Conservation (phyloP, 1,139 yeast genomes). For the Diutina sp. region DNA sequence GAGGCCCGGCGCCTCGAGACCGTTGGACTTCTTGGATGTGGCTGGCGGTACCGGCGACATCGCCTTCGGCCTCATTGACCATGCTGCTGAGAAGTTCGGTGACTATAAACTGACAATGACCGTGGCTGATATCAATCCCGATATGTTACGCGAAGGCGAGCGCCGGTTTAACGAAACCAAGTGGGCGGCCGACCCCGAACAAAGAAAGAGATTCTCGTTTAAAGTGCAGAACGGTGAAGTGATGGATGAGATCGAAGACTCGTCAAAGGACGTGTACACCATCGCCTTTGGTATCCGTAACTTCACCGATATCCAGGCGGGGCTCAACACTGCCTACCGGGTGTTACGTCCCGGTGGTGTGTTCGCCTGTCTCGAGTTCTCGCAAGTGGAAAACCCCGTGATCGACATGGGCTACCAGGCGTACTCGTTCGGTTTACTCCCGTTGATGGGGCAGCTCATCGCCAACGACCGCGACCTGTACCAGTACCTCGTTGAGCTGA, state of each 20-base stretch:
- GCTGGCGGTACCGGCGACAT: constrained; percentile 99
- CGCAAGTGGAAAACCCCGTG: constrained; percentile 75
- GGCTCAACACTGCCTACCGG: constrained; percentile 85
- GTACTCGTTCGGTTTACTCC: constrained; percentile 79
- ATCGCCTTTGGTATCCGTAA: constrained; percentile 96
- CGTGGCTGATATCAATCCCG: constrained; percentile 88
- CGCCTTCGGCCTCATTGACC: constrained; percentile 89
- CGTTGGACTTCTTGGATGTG: constrained; percentile 82
- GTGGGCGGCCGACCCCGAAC: constrained; percentile 37
- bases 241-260: constrained; percentile 70
- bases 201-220: constrained; percentile 45
- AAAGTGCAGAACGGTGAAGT: constrained; percentile 89
- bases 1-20: constrained; percentile 71
- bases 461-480: constrained; percentile 94
- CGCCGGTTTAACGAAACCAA: constrained; percentile 46
- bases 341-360: constrained; percentile 98
- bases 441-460: constrained; percentile 89
- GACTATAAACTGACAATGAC: constrained; percentile 77
- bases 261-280: constrained; percentile 89
- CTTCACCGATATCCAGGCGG: constrained; percentile 89
- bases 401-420: constrained; percentile 71
- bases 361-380: constrained; percentile 90
- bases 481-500: constrained; percentile 90
- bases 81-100: constrained; percentile 68
- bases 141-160: constrained; percentile 90